Evolutionary conservation across 306 rosid genomes (phyloP), one percentile per base, ranked within the genome.

Genomic region (Malus asiatica): DNA sequence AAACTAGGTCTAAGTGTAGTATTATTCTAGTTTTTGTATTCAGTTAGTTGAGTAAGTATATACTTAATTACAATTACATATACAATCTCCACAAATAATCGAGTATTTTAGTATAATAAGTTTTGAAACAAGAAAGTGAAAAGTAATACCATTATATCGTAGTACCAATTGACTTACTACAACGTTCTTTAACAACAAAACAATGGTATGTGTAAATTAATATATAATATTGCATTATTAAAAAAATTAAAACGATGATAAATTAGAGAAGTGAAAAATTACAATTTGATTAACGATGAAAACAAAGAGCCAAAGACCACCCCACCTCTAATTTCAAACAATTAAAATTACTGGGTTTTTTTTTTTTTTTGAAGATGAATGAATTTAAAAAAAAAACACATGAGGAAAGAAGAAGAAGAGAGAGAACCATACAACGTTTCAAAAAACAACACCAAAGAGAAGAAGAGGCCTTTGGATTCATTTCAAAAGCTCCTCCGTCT

Each of bases 241-340:
- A 1, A 48, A 48, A 48, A 42, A 48, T 48, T 15, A 15, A 48
- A 14, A 48, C 3, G 52, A 35, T 1, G 13, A 7, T 16, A 16
- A 60, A 60, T 23, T 22, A 8, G 40, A 32, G 22, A 64, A 77
- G n/a, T 35, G 55, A 61, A 40, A 80, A 80, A 68, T 45, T 52
- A 30, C 66, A 66, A 53, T 13, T 25, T 23, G 85, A 58, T 84
- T 61, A 82, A 55, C 83, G 77, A 85, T 74, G 77, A 77, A 81
- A 76, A 69, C 84, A 69, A 86, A 80, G 81, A 46, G 68, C 58
- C 46, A 12, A 11, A 14, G 4, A 8, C 1, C 2, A 3, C 13
- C 12, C 58, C 27, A 61, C 35, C 66, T 48, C 3, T 3, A 16
- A 52, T 19, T 18, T 13, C 32, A 59, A 73, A 70, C 11, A 67